Percentiles rank a stretch among this genome's conserved stretches.
Conservation (phyloP, 441 rosid species). For the Codiaeum variegatum region DNA sequence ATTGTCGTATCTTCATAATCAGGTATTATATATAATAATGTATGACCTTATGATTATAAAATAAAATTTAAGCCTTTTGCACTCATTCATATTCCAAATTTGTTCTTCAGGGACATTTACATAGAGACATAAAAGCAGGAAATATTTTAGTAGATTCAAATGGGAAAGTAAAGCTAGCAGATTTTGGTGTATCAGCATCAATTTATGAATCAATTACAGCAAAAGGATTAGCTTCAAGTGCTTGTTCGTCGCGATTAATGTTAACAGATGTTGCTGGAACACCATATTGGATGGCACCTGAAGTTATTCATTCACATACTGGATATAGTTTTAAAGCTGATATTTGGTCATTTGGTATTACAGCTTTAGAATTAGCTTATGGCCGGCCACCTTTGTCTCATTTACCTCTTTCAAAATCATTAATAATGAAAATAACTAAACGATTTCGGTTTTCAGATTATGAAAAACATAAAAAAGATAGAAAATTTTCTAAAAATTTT, state of each 20-base stretch:
- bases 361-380: conserved; percentile 75
- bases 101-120: conserved; percentile 73
- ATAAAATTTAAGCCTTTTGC: too few relatives aligned
- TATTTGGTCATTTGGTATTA: conserved; percentile 85
- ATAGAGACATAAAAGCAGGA: conserved; percentile 75
- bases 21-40: too few relatives aligned
- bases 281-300: conserved; percentile 93
- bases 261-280: conserved; percentile 71
- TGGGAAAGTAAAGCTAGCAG: conserved; percentile 69
- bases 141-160: conserved; percentile 61
- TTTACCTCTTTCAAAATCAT: conserved; percentile 67
- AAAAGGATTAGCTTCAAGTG: conserved; percentile 9
- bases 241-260: conserved; percentile 38
- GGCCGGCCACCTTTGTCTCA: conserved; percentile 83
- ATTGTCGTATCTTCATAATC: conserved; percentile 67
- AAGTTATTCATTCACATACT: conserved; percentile 80
- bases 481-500: conserved; percentile 69
- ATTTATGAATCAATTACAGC: conserved; percentile 47
- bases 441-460: conserved; percentile 67
- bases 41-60: too few relatives aligned
- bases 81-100: too few relatives aligned
- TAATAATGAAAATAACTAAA: conserved; percentile 73
- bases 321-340: conserved; percentile 76
- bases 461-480: conserved; percentile 38
- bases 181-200: conserved; percentile 82